Percentiles rank a stretch among this genome's conserved stretches.
These are phyloP conservation scores for Eucalyptus camaldulensis DNA, from an alignment of 345 rosid genomes.

Conservation along the genomic window DNA sequence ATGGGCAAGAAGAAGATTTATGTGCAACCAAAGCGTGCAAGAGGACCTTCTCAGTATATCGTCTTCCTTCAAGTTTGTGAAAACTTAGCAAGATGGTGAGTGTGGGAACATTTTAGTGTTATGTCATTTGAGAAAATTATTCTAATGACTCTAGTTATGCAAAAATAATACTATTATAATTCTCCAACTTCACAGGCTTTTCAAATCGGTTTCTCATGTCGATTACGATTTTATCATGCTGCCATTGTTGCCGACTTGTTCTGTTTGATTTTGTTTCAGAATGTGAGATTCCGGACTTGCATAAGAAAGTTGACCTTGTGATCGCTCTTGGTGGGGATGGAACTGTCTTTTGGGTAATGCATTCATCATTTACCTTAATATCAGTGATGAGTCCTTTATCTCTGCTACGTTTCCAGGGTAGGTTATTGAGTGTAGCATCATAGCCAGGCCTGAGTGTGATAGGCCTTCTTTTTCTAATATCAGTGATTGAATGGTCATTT, in stretches of 20 bases:
- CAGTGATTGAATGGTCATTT: not conserved
- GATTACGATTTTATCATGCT: not conserved
- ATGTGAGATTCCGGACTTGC: not conserved
- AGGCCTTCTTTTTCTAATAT: not conserved
- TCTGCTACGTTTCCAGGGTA: not conserved
- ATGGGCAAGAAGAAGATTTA: slow-evolving; percentile 54
- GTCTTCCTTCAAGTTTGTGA: slow-evolving; percentile 48
- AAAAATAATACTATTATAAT: not conserved
- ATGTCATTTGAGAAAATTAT: not conserved
- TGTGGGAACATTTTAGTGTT: not conserved
- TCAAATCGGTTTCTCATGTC: not conserved
- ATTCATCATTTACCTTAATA: not conserved
- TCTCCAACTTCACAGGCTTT: not conserved
- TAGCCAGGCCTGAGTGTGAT: not conserved
- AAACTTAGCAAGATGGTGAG: slow-evolving; percentile 91
- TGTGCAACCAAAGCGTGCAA: slow-evolving; percentile 81
- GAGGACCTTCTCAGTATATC: slow-evolving; percentile 77
- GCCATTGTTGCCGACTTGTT: not conserved
- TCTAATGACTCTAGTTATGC: not conserved
- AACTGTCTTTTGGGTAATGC: slow-evolving; percentile 81
- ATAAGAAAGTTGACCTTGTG: slow-evolving; percentile 81
- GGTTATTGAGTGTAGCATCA: not conserved
- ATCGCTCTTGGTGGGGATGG: slow-evolving; percentile 99
- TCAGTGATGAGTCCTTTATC: not conserved
- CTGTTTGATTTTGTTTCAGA: not conserved